Conservation (phyloP, 139 green algal species). For the Pleodorina starrii region DNA sequence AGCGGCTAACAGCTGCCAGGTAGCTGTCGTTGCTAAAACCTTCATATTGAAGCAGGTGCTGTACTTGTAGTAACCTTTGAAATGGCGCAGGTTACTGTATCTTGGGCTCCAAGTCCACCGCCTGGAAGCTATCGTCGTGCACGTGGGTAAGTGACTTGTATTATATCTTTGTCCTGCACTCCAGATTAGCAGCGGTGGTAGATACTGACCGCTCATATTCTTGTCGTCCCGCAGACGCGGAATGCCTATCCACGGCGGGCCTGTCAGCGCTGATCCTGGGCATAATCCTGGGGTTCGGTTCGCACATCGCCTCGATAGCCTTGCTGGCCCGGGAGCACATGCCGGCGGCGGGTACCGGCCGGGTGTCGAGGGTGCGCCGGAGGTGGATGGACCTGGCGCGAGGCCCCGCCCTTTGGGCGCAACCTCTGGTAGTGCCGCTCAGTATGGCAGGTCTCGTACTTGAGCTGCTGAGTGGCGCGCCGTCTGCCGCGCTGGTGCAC, state of each 20-base stretch:
- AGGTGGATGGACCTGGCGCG: background rate
- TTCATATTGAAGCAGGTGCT: background rate
- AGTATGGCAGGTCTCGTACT: background rate
- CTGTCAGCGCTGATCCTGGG: background rate
- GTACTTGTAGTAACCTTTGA: background rate
- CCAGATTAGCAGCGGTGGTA: background rate
- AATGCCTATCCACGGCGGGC: background rate
- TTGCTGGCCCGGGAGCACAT: background rate
- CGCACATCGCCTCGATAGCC: background rate
- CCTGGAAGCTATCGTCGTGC: conserved; percentile 10
- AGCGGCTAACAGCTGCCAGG: background rate
- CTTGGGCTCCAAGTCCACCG: background rate
- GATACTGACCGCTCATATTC: background rate
- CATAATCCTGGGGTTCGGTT: background rate
- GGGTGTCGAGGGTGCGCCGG: no score
- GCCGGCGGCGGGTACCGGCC: background rate
- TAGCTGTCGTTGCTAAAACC: background rate
- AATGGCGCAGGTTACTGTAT: background rate
- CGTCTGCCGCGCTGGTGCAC: background rate
- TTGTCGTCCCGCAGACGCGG: background rate
- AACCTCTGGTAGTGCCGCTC: conserved; percentile 21
- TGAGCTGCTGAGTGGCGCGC: conserved; percentile 26
- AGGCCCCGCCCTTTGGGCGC: background rate
- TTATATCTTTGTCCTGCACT: background rate
- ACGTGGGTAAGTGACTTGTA: background rate